Conservation (phyloP, 352 stramenopile species). For the Globisporangium carolinianum region DNA sequence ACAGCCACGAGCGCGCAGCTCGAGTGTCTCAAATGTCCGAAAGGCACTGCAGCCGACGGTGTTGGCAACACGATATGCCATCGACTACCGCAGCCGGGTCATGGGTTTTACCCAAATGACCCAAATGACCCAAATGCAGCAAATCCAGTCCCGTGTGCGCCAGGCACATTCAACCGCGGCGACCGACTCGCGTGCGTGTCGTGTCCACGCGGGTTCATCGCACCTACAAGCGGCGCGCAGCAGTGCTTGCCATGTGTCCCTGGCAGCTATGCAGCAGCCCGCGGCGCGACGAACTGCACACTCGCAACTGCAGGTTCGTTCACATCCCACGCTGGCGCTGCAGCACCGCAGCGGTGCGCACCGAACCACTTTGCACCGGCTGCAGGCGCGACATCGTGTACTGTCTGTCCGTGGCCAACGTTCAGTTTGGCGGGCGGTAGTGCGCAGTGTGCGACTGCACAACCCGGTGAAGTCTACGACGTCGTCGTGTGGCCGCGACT, state of each 20-base stretch:
- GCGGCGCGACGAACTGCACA: constrained; percentile 3
- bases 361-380: constrained; percentile 4
- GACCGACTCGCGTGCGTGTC: constrained; percentile 2
- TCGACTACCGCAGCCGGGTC: not conserved
- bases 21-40: constrained; percentile 4
- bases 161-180: constrained; percentile 7
- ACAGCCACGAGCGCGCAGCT: constrained; percentile 7
- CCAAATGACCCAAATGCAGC: not conserved
- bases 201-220: constrained; percentile 4
- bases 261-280: constrained; percentile 1
- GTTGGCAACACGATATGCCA: constrained; percentile 5
- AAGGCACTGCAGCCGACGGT: constrained; percentile 7
- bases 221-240: not conserved
- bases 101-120: not conserved
- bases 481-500: constrained; percentile 8
- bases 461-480: constrained; percentile 7
- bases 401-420: constrained; percentile 9
- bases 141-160: not conserved
- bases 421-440: constrained; percentile 9
- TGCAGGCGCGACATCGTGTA: not conserved
- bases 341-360: constrained; percentile 4
- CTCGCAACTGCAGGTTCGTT: constrained; percentile 2
- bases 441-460: not conserved
- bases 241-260: constrained; percentile 1
- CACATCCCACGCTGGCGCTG: constrained; percentile 1